Conservation (phyloP, 345 rosid species). For the Bruguiera parviflora region DNA sequence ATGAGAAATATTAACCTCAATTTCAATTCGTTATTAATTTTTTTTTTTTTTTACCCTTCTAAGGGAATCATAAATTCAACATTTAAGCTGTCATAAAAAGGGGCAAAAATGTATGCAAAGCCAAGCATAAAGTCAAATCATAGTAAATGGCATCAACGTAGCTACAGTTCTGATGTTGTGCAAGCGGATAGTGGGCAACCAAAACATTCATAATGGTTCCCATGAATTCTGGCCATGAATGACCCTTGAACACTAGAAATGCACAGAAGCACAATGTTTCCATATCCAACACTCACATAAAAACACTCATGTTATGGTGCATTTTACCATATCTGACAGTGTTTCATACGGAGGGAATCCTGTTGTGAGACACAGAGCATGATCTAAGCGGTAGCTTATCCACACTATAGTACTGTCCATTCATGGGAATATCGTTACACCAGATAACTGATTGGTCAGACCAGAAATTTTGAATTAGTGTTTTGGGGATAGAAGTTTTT, state of each 20-base stretch:
- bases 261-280: not conserved
- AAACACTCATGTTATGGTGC: not conserved
- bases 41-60: too few species aligned
- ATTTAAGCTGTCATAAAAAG: too few species aligned
- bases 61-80: too few species aligned
- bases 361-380: not conserved
- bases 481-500: not conserved
- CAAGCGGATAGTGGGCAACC: not conserved
- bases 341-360: not conserved
- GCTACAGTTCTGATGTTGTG: not conserved
- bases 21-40: too few species aligned
- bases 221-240: not conserved
- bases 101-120: too few species aligned
- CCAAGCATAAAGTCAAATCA: too few species aligned
- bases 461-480: not conserved
- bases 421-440: not conserved
- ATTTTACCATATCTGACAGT: not conserved
- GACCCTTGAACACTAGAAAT: not conserved
- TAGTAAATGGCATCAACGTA: too few species aligned
- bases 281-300: not conserved
- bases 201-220: not conserved
- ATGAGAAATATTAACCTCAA: too few species aligned
- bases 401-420: not conserved
- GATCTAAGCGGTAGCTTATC: slow-evolving; percentile 3
- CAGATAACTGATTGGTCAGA: not conserved